phyloP scores from a whole-genome alignment of 139 green algal genomes.

The Haematococcus lacustris region DNA sequence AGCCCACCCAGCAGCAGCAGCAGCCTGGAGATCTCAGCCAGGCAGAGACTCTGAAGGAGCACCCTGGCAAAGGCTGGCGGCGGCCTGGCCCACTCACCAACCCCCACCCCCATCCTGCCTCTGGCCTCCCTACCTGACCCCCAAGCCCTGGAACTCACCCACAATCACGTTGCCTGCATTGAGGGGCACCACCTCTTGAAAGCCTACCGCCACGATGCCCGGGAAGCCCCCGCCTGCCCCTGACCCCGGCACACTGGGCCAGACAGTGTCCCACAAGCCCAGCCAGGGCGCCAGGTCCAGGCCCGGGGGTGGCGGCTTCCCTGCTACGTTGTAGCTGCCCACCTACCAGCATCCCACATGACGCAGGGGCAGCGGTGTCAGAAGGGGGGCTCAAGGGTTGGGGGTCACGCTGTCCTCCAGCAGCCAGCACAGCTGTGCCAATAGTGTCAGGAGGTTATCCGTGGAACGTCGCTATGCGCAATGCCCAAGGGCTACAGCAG shows the following conservation, averaged over 20 bases:
- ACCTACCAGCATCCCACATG: slow-evolving; percentile 14
- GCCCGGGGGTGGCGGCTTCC: slow-evolving; percentile 36
- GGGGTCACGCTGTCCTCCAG: too few species aligned
- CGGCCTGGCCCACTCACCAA: neutral
- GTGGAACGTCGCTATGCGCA: too few species aligned
- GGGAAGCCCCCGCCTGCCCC: neutral
- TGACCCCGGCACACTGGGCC: neutral
- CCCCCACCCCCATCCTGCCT: slow-evolving; percentile 7
- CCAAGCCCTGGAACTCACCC: slow-evolving; percentile 13
- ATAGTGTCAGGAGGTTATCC: too few species aligned
- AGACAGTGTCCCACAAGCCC: neutral
- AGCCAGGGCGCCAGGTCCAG: slow-evolving; percentile 47
- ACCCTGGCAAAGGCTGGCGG: too few species aligned
- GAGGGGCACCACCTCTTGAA: slow-evolving; percentile 81
- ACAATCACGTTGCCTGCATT: slow-evolving; percentile 66
- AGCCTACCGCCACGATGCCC: slow-evolving; percentile 65
- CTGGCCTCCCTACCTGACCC: neutral
- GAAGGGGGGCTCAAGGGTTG: too few species aligned
- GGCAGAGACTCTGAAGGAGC: neutral
- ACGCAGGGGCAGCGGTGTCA: neutral
- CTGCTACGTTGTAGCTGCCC: slow-evolving; percentile 65
- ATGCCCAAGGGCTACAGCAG: too few species aligned
- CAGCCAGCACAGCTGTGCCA: too few species aligned
- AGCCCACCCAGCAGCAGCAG: neutral
- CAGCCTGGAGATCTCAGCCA: neutral